Evolutionary conservation across 495 filamentous ascomycete species (phyloP), one percentile per base, ranked within the genome.

Genomic region (Mytilinidion resinicola): DNA sequence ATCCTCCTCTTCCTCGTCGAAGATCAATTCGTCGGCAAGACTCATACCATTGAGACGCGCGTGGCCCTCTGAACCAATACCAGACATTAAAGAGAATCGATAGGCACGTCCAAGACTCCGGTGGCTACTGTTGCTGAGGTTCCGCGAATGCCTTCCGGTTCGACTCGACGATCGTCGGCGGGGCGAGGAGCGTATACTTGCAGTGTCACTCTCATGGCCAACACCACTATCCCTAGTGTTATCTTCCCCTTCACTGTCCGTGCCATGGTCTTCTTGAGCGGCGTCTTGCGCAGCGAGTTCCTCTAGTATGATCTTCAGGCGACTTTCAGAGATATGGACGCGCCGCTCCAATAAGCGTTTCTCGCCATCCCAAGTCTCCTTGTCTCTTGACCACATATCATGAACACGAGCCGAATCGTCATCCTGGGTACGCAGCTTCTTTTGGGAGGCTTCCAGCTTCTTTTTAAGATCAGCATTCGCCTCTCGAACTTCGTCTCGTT

Each of bases 11-110:
- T 87, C 87, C 47, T 88, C 87, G 55, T 89, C 89, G 41, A 95
- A 85, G 51, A 85, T 84, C 57, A 98, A 78, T 76, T 98, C 93
- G 63, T 96, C 89, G 9, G 93, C 93, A 41, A 98, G 73, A 62
- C 85, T 93, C 38, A 90, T 64, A 9, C 87, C 87, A 51, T 84
- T 84, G 17, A 75, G 64, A 66, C 85, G 86, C 9, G 74, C 80
- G 59, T 80, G 74, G 8, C 76, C 77, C 55, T 84, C 82, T 9
- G 71, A 63, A 10, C 56, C 54, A 9, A 54, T 48, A 4, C 74
- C 64, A 56, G 74, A 79, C 57, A 85, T 75, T 37, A 85, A 76
- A 10, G 90, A 93, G 67, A 85, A 89, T 35, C 89, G 81, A 59
- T 66, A 68, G 21, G 35, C 34, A 80, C 76, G 65, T 49, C 72